phyloP scores from a whole-genome alignment of 768 basidiomycete genomes.

The Fomitopsis pulvina region DNA sequence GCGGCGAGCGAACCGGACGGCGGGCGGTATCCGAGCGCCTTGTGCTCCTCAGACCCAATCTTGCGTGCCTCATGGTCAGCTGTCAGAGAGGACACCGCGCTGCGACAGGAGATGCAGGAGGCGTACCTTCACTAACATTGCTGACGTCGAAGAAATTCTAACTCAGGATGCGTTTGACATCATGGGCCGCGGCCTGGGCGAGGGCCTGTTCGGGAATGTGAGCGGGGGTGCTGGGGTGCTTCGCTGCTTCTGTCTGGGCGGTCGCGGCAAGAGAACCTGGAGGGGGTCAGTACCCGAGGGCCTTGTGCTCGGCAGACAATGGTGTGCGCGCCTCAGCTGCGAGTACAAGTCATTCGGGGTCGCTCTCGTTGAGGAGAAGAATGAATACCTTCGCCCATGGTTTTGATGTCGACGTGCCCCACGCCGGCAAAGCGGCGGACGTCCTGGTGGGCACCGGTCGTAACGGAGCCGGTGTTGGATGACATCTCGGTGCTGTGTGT shows the following conservation, averaged over 20 bases:
- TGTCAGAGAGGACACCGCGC: not conserved
- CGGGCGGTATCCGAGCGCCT: slow-evolving; percentile 29
- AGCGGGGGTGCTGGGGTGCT: slow-evolving; percentile 6
- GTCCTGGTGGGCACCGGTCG: slow-evolving; percentile 7
- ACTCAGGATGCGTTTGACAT: slow-evolving; percentile 16
- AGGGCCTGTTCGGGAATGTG: slow-evolving; percentile 8
- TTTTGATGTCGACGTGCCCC: slow-evolving; percentile 15
- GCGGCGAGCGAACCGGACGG: slow-evolving; percentile 30
- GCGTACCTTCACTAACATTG: slow-evolving; percentile 14
- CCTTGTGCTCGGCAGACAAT: slow-evolving; percentile 23
- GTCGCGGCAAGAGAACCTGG: slow-evolving; percentile 20
- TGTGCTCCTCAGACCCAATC: slow-evolving; percentile 31
- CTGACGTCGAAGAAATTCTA: slow-evolving; percentile 11
- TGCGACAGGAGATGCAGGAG: not conserved
- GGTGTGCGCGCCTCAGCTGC: slow-evolving; percentile 12
- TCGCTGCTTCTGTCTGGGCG: slow-evolving; percentile 18
- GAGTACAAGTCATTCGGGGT: not conserved
- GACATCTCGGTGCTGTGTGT: too few species aligned
- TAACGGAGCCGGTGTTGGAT: not conserved
- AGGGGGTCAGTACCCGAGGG: slow-evolving; percentile 23
- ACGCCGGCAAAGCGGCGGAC: not conserved
- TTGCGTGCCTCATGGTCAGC: slow-evolving; percentile 28
- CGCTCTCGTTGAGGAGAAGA: not conserved
- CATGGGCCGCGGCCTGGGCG: slow-evolving; percentile 12
- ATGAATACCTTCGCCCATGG: slow-evolving; percentile 17